phyloP scores from a whole-genome alignment of 345 rosid genomes.

The Melaleuca quinquenervia region DNA sequence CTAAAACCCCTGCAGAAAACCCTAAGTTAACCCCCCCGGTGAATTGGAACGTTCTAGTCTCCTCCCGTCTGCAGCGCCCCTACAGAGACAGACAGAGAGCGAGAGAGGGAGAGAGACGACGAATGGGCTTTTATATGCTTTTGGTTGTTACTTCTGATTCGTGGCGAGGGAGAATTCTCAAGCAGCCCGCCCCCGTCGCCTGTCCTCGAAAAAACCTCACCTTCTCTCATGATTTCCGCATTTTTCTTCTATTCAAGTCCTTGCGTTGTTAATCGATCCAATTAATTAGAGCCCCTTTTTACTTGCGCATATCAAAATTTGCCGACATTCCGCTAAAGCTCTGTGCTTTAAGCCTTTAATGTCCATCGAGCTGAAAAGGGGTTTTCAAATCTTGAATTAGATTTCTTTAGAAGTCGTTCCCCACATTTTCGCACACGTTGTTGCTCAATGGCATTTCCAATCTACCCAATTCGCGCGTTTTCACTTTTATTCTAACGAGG shows the following conservation, averaged over 20 bases:
- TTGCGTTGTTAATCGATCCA: neutral
- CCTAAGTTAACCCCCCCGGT: constrained; percentile 7
- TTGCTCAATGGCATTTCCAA: neutral
- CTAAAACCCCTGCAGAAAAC: constrained; percentile 24
- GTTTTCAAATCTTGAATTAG: too few relatives aligned
- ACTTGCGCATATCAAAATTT: neutral
- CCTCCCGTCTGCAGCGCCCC: neutral
- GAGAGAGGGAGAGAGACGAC: neutral
- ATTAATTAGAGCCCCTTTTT: neutral
- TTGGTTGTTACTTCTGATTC: neutral
- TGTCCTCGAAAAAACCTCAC: neutral
- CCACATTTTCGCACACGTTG: neutral
- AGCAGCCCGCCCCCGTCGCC: neutral
- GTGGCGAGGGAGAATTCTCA: neutral
- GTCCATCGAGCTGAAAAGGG: neutral
- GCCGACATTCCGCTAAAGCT: neutral
- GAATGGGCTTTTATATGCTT: neutral
- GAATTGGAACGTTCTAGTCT: neutral
- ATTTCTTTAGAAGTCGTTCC: neutral
- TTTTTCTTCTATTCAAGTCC: neutral
- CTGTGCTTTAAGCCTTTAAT: neutral
- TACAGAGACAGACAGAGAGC: neutral
- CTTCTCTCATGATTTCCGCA: neutral
- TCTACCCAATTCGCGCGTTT: neutral
- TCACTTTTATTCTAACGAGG: neutral